Conservation (phyloP, 495 filamentous ascomycete species). For the Tuber magnatum region DNA sequence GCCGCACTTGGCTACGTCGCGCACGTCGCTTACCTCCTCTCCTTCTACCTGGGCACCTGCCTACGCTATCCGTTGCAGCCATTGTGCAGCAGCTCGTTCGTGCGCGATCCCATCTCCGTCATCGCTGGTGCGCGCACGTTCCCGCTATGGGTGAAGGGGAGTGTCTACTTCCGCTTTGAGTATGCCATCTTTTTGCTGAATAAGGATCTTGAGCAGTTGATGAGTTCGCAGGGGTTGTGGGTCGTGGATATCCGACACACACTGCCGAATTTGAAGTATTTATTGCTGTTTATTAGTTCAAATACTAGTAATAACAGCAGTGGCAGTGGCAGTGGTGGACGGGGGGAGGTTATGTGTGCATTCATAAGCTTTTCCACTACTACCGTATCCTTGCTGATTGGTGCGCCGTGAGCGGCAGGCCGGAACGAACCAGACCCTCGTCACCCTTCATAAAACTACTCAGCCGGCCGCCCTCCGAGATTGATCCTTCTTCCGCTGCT, state of each 20-base stretch:
- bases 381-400: not conserved
- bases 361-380: not conserved
- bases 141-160: slow-evolving; percentile 70
- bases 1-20: slow-evolving; percentile 79
- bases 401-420: slow-evolving; percentile 2
- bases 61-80: slow-evolving; percentile 74
- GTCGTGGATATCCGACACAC: slow-evolving; percentile 85
- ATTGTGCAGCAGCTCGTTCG: slow-evolving; percentile 63
- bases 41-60: slow-evolving; percentile 69
- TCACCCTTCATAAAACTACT: slow-evolving; percentile 30
- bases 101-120: slow-evolving; percentile 64
- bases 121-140: slow-evolving; percentile 52
- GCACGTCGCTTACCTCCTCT: slow-evolving; percentile 65
- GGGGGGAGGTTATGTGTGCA: not conserved
- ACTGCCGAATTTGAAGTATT: slow-evolving; percentile 82
- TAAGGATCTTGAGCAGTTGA: slow-evolving; percentile 82
- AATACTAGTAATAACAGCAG: not conserved
- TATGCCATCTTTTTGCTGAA: slow-evolving; percentile 93
- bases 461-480: slow-evolving; percentile 16
- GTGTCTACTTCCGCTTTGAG: slow-evolving; percentile 78
- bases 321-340: not conserved
- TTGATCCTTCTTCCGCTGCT: not conserved
- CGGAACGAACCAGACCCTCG: slow-evolving; percentile 26
- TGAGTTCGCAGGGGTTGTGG: slow-evolving; percentile 62
- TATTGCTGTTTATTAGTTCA: slow-evolving; percentile 41